Base-by-base conservation (phyloP, 2,329 filamentous ascomycete genomes). In the Cladorrhinum sp. region DNA sequence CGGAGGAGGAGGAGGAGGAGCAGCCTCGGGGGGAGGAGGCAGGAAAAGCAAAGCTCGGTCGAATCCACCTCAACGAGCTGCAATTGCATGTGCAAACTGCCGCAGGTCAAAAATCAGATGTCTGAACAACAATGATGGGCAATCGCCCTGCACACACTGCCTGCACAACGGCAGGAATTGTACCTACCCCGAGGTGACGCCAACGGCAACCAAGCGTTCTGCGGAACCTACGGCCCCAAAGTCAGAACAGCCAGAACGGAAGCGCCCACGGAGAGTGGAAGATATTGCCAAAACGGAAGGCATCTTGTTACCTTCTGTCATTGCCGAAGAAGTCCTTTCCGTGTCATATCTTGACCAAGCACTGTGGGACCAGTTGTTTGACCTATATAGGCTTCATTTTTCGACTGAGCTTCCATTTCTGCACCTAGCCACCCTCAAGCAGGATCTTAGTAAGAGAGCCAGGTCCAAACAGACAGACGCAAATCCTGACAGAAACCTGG, bases 71-170 rank as follows among this genome's bases (percentile, higher is more conserved):
- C 89, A 92, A 84, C 84, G 91, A 67, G 92, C 90, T 52, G 91
- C 88, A 70, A 91, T 94, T 71, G 90, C 91, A 53, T 95, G 91
- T 74, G 80, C 85, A 63, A 82, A 86, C 65, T 94, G 91, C 72
- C 83, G 91, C 61, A 85, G 86, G 69, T 92, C 89, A 72, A 96
- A 95, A 76, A 91, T 94, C 72, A 94, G 94, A 75, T 96, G 91
- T 77, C n/a, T 36, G 3, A 86, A 91, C 73, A 95, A 95, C 75
- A 83, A 84, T 67, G 90, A 90, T 62, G 83, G 87, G 60, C 83
- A 84, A 64, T 87, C 86, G 16, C 85, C 84, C 16, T 96, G 91
- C 77, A 86, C 90, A 64, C 86, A 86, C 12, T 96, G 91, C 72
- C 84, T 88, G 71, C 86, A 86, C 62, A 85, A 85, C 55, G 86